These are phyloP conservation scores for Agrocybe chaxingu DNA, from an alignment of 768 basidiomycete species.

Conservation along the genomic window DNA sequence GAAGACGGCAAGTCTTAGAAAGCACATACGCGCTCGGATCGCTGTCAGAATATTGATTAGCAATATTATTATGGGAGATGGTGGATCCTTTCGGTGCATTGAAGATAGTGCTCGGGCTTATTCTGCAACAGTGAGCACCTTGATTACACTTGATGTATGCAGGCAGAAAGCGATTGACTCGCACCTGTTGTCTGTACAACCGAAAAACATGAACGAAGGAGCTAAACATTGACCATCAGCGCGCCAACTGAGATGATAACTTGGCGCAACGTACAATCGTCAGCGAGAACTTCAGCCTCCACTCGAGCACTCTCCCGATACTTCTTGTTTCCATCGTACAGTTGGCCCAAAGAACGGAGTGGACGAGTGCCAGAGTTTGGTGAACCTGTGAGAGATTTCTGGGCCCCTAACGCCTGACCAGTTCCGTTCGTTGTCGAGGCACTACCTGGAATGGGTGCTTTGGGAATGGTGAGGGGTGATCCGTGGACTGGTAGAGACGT, in stretches of 20 bases:
- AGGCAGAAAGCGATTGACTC: not conserved
- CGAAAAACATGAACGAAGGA: conserved; percentile 36
- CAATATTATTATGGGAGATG: conserved; percentile 32
- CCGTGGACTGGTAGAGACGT: conserved; percentile 6
- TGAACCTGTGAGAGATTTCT: conserved; percentile 1
- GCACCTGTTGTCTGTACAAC: conserved; percentile 32
- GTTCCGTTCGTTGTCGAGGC: not conserved
- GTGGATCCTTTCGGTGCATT: conserved; percentile 28
- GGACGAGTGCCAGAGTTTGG: conserved; percentile 3
- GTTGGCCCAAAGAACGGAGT: conserved; percentile 17
- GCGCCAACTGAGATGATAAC: not conserved
- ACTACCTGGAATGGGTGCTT: not conserved
- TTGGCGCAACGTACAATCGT: conserved; percentile 17
- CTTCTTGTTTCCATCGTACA: conserved; percentile 23
- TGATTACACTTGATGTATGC: not conserved
- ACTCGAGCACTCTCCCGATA: conserved; percentile 18
- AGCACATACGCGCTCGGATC: conserved; percentile 31
- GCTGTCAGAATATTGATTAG: conserved; percentile 29
- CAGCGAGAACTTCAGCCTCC: conserved; percentile 9
- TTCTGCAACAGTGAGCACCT: conserved; percentile 5
- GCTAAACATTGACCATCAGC: conserved; percentile 11
- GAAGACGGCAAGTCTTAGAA: not conserved
- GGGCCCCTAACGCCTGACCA: conserved; percentile 1
- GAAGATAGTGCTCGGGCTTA: conserved; percentile 29
- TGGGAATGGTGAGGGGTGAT: conserved; percentile 12